These are phyloP conservation scores for Emmonsiellopsis sp. DNA, from an alignment of 2,329 filamentous ascomycete species.

Conservation along the genomic window DNA sequence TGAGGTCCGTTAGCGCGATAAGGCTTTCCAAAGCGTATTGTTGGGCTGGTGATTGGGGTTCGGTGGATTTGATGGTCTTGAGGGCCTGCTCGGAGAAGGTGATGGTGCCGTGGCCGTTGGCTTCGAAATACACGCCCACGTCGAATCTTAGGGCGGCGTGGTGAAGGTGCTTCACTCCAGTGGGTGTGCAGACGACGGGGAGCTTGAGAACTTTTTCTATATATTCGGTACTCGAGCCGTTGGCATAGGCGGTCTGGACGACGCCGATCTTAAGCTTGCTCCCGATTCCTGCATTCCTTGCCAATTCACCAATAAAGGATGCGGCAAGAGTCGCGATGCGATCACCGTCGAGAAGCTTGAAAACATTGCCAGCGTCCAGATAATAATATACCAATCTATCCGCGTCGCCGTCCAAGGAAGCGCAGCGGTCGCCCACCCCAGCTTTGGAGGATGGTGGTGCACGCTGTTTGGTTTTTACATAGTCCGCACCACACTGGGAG, in stretches of 20 bases:
- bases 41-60: slow-evolving; percentile 85
- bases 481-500: slow-evolving; percentile 80
- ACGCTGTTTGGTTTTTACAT: slow-evolving; percentile 92
- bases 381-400: slow-evolving; percentile 96
- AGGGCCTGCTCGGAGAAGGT: slow-evolving; percentile 83
- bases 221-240: slow-evolving; percentile 88
- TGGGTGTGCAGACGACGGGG: slow-evolving; percentile 85
- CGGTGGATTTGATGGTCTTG: slow-evolving; percentile 65
- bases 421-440: slow-evolving; percentile 66
- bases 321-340: slow-evolving; percentile 92
- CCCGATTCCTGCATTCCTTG: slow-evolving; percentile 67
- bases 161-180: slow-evolving; percentile 94
- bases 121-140: slow-evolving; percentile 96
- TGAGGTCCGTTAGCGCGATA: slow-evolving; percentile 73
- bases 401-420: slow-evolving; percentile 89
- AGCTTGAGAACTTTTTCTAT: slow-evolving; percentile 80
- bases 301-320: slow-evolving; percentile 84
- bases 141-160: slow-evolving; percentile 94
- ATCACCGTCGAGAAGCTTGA: slow-evolving; percentile 91
- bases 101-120: slow-evolving; percentile 94
- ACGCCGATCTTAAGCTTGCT: slow-evolving; percentile 83
- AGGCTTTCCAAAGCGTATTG: slow-evolving; percentile 82
- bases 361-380: slow-evolving; percentile 68
- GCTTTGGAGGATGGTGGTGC: slow-evolving; percentile 77
- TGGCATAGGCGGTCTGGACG: slow-evolving; percentile 95